Evolutionary conservation across 1,284 basidiomycete genomes (phyloP).

Genomic region (Wallemia ichthyophaga): DNA sequence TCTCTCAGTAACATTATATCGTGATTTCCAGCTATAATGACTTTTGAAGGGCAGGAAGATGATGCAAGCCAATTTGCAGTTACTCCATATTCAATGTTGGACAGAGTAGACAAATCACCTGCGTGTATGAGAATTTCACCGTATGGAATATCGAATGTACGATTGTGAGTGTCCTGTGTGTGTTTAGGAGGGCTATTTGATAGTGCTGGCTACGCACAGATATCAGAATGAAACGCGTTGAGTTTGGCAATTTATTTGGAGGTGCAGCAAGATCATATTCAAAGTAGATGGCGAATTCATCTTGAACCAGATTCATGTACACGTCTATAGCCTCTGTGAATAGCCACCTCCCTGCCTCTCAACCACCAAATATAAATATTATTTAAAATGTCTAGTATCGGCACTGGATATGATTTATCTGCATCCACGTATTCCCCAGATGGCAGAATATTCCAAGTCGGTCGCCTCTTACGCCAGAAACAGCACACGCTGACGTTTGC

Average conservation of each 20-base stretch:
- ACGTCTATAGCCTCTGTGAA: too few relatives aligned
- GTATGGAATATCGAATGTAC: background rate
- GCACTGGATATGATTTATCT: conserved; percentile 93
- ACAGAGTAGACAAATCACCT: background rate
- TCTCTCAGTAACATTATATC: background rate
- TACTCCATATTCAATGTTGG: background rate
- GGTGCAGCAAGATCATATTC: background rate
- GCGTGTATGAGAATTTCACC: background rate
- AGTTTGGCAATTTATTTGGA: background rate
- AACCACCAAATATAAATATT: conserved; percentile 1
- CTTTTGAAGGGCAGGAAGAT: background rate
- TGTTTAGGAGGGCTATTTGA: too few relatives aligned
- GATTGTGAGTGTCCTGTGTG: background rate
- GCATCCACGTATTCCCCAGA: conserved; percentile 96
- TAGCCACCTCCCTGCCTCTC: too few relatives aligned
- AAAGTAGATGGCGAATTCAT: background rate
- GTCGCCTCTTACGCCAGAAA: conserved; percentile 4
- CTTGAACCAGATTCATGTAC: background rate
- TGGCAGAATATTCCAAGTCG: conserved; percentile 84
- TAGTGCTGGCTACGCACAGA: background rate
- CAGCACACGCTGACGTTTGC: conserved; percentile 6
- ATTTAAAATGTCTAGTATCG: conserved; percentile 67
- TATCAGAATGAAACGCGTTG: background rate
- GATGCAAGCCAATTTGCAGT: background rate
- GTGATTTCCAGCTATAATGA: background rate